Percentiles rank a stretch among this genome's conserved stretches.
phyloP scores from a whole-genome alignment of 148 eudicot genomes.

The Rhododendron molle region DNA sequence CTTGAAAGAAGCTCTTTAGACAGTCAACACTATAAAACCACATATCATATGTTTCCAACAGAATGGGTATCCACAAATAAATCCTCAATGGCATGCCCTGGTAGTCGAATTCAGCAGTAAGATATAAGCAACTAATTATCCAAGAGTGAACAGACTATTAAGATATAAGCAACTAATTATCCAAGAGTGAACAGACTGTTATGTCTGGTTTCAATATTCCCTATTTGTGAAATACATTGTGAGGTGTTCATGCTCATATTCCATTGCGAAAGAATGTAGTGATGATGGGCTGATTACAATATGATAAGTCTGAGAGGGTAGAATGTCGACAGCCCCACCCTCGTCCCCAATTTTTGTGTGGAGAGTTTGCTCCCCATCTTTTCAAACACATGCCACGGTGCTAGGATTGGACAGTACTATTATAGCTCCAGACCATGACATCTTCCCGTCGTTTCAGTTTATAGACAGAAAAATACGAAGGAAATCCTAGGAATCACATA shows the following conservation, averaged over 20 bases:
- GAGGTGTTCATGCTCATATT: background rate
- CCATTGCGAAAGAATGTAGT: background rate
- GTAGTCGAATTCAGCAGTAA: background rate
- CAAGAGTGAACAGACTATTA: background rate
- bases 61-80: background rate
- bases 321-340: background rate
- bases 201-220: background rate
- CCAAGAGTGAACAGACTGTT: background rate
- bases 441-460: background rate
- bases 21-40: background rate
- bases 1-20: background rate
- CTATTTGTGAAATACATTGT: background rate
- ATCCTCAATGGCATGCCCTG: background rate
- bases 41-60: background rate
- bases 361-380: background rate
- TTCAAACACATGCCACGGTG: background rate
- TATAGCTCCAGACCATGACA: background rate
- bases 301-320: background rate
- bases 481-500: too few species aligned
- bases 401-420: background rate
- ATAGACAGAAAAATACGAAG: constrained; percentile 1
- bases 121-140: background rate
- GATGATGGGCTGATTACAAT: background rate
- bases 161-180: background rate
- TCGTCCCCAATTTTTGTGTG: background rate